Evolutionary conservation across 2,329 filamentous ascomycete species (phyloP).

Genomic region (Herpotrichia juniperi): DNA sequence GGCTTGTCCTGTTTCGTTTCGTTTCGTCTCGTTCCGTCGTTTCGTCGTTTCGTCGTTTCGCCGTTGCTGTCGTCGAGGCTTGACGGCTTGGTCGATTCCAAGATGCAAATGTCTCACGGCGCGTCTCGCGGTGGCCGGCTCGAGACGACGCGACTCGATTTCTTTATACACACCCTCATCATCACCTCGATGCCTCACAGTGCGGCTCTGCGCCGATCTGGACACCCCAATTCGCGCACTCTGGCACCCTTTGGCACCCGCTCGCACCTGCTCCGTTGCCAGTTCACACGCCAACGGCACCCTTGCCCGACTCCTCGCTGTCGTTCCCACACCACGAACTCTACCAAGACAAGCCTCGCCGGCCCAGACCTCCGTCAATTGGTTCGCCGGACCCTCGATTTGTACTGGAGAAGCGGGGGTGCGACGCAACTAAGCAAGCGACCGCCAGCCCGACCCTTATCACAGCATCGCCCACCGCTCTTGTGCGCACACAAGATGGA

Average conservation of each 20-base stretch:
- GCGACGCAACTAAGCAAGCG: conserved; percentile 8
- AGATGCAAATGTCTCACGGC: not conserved
- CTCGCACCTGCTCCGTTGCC: not conserved
- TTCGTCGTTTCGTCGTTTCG: conserved; percentile 5
- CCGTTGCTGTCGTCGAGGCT: not conserved
- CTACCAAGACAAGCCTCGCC: conserved; percentile 10
- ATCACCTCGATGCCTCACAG: conserved; percentile 1
- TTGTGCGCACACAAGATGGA: conserved; percentile 8
- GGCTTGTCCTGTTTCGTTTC: conserved; percentile 13
- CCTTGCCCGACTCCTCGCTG: conserved; percentile 1
- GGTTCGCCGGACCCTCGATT: conserved; percentile 4
- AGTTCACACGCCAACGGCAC: conserved; percentile 7
- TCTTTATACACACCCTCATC: conserved; percentile 15
- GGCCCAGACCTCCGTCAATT: conserved; percentile 12
- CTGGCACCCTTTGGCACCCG: no score
- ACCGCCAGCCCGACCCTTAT: conserved; percentile 14
- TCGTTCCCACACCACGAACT: conserved; percentile 3
- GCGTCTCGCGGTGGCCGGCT: not conserved
- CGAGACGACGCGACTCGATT: conserved; percentile 9
- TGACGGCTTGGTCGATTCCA: not conserved
- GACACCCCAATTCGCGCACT: conserved; percentile 6
- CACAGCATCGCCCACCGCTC: conserved; percentile 21
- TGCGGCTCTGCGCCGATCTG: conserved; percentile 21
- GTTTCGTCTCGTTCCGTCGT: conserved; percentile 7
- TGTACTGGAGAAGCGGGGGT: conserved; percentile 15